phyloP scores from a whole-genome alignment of 768 basidiomycete species.

The Fomitopsis serialis region DNA sequence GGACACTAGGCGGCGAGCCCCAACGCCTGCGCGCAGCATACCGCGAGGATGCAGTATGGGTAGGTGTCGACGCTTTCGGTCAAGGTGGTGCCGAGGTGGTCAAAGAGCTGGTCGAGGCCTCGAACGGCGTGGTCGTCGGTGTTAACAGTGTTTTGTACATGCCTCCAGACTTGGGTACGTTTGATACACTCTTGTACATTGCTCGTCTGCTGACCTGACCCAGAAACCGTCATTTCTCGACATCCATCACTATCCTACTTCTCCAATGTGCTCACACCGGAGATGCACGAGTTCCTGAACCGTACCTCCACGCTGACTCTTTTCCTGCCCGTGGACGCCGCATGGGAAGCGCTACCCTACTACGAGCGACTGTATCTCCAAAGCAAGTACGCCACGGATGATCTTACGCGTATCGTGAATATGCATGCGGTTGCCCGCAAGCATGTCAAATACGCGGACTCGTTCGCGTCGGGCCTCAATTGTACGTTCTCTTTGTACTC shows the following conservation, averaged over 20 bases:
- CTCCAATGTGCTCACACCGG: slow-evolving; percentile 59
- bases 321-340: slow-evolving; percentile 82
- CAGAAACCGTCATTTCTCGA: slow-evolving; percentile 57
- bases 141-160: slow-evolving; percentile 69
- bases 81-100: slow-evolving; percentile 65
- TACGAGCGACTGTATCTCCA: slow-evolving; percentile 86
- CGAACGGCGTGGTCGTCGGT: slow-evolving; percentile 77
- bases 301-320: slow-evolving; percentile 72
- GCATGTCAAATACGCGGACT: slow-evolving; percentile 62
- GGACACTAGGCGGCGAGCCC: slow-evolving; percentile 73
- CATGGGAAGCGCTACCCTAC: slow-evolving; percentile 72
- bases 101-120: slow-evolving; percentile 49
- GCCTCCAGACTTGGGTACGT: slow-evolving; percentile 66
- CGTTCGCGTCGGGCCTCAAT: slow-evolving; percentile 45
- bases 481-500: slow-evolving; percentile 36
- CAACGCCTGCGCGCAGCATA: slow-evolving; percentile 71
- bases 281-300: slow-evolving; percentile 53
- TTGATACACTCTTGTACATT: not conserved
- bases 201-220: not conserved
- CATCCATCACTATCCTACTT: slow-evolving; percentile 70
- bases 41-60: slow-evolving; percentile 42
- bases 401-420: slow-evolving; percentile 70
- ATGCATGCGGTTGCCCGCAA: slow-evolving; percentile 65
- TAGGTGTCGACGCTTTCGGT: slow-evolving; percentile 78
- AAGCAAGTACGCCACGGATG: slow-evolving; percentile 79